Percentiles rank a stretch among this genome's conserved stretches.
phyloP scores from a whole-genome alignment of 2,329 filamentous ascomycete species.

The Microcera coccophila region DNA sequence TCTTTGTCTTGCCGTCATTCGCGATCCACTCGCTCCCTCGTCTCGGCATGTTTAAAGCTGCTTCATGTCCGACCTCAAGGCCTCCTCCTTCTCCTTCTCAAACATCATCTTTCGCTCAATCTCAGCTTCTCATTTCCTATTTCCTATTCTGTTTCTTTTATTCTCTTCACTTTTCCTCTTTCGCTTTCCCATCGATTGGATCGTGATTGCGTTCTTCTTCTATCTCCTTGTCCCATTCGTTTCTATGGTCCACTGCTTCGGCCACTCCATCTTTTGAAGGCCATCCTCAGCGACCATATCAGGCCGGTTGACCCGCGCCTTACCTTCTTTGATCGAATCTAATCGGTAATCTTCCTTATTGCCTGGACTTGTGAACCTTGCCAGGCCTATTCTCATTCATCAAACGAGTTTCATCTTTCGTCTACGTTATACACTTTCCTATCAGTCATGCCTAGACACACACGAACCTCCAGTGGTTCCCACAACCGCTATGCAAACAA shows the following conservation, averaged over 20 bases:
- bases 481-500: constrained; percentile 29
- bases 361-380: constrained; percentile 9
- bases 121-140: constrained; percentile 12
- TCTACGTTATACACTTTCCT: constrained; percentile 10
- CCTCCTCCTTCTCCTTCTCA: constrained; percentile 25
- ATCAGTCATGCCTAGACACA: constrained; percentile 46
- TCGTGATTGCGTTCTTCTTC: constrained; percentile 14
- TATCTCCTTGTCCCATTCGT: constrained; percentile 12
- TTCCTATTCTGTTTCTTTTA: constrained; percentile 20
- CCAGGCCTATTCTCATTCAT: constrained; percentile 12
- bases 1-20: constrained; percentile 16
- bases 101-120: constrained; percentile 23
- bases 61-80: constrained; percentile 28
- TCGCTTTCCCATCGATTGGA: constrained; percentile 23
- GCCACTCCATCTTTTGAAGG: constrained; percentile 17
- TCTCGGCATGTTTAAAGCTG: constrained; percentile 28
- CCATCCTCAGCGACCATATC: constrained; percentile 13
- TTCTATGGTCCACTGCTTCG: constrained; percentile 9
- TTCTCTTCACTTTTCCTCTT: constrained; percentile 22
- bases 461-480: constrained; percentile 36
- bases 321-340: constrained; percentile 18
- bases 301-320: constrained; percentile 27
- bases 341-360: constrained; percentile 25
- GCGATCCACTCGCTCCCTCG: constrained; percentile 21
- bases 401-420: constrained; percentile 11